Percentiles rank a stretch among this genome's conserved stretches.
Evolutionary conservation across 1,284 basidiomycete genomes (phyloP).

Genomic region (Sporisorium sorghi): DNA sequence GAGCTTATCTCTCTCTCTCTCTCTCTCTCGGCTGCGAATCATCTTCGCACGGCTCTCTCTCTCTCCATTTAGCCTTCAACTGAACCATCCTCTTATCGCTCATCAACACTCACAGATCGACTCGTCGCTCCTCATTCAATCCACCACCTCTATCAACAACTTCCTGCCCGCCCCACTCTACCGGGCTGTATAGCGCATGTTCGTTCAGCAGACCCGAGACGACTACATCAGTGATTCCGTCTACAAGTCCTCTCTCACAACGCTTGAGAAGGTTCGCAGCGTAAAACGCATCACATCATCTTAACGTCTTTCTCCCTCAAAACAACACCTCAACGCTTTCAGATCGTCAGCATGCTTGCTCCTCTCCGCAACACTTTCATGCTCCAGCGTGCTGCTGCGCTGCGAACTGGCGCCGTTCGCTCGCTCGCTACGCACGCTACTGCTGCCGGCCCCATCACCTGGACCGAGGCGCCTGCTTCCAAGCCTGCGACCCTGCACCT

Average conservation of each 20-base stretch:
- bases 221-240: conserved; percentile 66
- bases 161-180: conserved; percentile 28
- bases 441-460: conserved; percentile 51
- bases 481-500: conserved; percentile 87
- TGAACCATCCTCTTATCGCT: neutral
- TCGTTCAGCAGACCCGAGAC: conserved; percentile 64
- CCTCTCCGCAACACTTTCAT: conserved; percentile 46
- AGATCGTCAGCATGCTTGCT: conserved; percentile 23
- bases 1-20: conserved; percentile 11
- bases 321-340: neutral
- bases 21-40: too few relatives aligned
- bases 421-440: conserved; percentile 35
- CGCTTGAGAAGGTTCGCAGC: conserved; percentile 33
- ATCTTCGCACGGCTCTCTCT: too few relatives aligned
- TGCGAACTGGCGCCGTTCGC: conserved; percentile 24
- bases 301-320: conserved; percentile 16
- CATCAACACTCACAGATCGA: neutral
- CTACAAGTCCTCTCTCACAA: conserved; percentile 57
- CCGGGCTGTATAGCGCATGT: conserved; percentile 58
- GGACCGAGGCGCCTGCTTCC: conserved; percentile 59
- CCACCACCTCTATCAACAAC: conserved; percentile 10
- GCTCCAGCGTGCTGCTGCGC: conserved; percentile 35
- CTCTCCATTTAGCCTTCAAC: neutral
- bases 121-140: conserved; percentile 1
- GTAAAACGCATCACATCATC: conserved; percentile 4